Percentiles rank a stretch among this genome's conserved stretches.
Conservation (phyloP, 225 moss, liverwort and hornwort species). For the Sphagnum tenellum region DNA sequence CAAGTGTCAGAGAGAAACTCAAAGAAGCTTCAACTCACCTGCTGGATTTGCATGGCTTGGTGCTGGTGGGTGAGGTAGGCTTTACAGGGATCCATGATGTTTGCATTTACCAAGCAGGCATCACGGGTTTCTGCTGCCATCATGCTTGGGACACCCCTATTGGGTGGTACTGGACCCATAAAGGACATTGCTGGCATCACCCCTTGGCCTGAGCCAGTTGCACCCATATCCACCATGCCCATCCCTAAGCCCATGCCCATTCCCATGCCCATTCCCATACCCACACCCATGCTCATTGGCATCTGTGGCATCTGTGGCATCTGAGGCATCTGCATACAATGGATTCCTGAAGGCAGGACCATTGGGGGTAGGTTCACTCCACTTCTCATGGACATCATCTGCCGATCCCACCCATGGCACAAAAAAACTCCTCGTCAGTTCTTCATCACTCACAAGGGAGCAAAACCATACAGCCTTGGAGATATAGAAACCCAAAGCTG, state of each 20-base stretch:
- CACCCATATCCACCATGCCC: slow-evolving; percentile 69
- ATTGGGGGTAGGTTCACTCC: slow-evolving; percentile 81
- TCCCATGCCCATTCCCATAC: slow-evolving; percentile 33
- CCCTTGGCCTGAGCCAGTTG: slow-evolving; percentile 30
- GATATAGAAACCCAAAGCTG: no score
- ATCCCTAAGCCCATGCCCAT: slow-evolving; percentile 57
- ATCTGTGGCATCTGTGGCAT: slow-evolving; percentile 49
- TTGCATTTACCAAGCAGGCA: slow-evolving; percentile 42
- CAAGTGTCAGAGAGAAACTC: background rate
- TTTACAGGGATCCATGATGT: slow-evolving; percentile 35
- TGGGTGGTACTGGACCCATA: slow-evolving; percentile 31
- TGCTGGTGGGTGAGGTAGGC: slow-evolving; percentile 47
- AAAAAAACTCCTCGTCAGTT: background rate
- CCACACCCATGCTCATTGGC: slow-evolving; percentile 31
- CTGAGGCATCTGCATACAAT: slow-evolving; percentile 52
- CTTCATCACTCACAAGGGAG: no score
- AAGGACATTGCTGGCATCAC: slow-evolving; percentile 43
- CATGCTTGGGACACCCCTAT: slow-evolving; percentile 36
- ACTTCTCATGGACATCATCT: slow-evolving; percentile 92
- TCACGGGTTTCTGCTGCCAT: slow-evolving; percentile 54
- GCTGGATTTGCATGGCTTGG: slow-evolving; percentile 61
- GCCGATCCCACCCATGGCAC: slow-evolving; percentile 8
- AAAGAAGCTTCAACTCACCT: slow-evolving; percentile 22
- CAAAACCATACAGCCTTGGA: no score
- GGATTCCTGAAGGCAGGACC: slow-evolving; percentile 64